Conservation (phyloP, 2,329 filamentous ascomycete genomes). For the Penicillium sp. region DNA sequence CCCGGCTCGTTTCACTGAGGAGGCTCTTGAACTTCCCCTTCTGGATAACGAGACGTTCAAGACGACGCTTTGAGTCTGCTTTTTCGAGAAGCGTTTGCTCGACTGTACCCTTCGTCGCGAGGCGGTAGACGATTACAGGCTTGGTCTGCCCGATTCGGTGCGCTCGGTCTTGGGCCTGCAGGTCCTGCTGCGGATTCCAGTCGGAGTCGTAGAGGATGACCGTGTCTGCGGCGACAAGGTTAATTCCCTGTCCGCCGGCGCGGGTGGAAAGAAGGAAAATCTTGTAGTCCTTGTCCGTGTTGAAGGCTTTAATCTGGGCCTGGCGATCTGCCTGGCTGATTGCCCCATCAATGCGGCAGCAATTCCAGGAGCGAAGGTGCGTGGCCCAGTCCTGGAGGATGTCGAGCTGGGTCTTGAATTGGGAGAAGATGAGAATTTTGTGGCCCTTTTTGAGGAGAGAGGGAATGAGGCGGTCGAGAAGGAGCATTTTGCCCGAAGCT, state of each 20-base stretch:
- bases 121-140: conserved; percentile 89
- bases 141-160: conserved; percentile 93
- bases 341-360: conserved; percentile 88
- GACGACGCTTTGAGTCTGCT: conserved; percentile 85
- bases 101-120: conserved; percentile 91
- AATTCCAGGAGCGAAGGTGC: conserved; percentile 76
- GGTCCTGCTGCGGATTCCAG: conserved; percentile 96
- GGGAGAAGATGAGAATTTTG: conserved; percentile 94
- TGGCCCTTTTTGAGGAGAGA: conserved; percentile 74
- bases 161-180: conserved; percentile 93
- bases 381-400: conserved; percentile 85
- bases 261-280: conserved; percentile 89
- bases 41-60: conserved; percentile 94
- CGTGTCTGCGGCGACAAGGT: conserved; percentile 87
- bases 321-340: conserved; percentile 76
- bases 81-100: conserved; percentile 86
- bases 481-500: conserved; percentile 91
- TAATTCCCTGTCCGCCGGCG: conserved; percentile 94
- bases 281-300: conserved; percentile 66
- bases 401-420: conserved; percentile 94
- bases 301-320: conserved; percentile 75
- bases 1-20: conserved; percentile 55
- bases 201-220: conserved; percentile 89
- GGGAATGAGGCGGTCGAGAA: conserved; percentile 84
- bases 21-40: conserved; percentile 83